A percentile compares a stretch with the other conserved stretches of the same genome.
Conservation (phyloP, 1,139 yeast species). For the Blastobotrys arbuscula region DNA sequence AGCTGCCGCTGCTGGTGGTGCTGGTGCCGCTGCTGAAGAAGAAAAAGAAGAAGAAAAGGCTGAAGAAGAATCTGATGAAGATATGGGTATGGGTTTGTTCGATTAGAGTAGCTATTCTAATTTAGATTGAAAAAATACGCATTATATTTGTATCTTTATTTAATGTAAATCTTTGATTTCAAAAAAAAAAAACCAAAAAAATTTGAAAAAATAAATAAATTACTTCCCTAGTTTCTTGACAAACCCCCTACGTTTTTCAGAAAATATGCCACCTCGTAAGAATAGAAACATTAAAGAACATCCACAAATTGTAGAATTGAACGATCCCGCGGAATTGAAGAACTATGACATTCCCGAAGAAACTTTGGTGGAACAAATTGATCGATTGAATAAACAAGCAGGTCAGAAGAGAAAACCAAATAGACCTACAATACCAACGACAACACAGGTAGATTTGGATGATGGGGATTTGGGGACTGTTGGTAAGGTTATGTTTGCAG, state of each 20-base stretch:
- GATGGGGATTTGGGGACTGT: constrained; percentile 23
- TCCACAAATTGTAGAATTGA: constrained; percentile 23
- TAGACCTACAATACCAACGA: neutral
- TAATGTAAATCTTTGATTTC: neutral
- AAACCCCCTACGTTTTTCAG: neutral
- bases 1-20: constrained; percentile 54
- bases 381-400: constrained; percentile 19
- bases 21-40: constrained; percentile 58
- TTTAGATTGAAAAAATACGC: neutral
- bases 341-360: constrained; percentile 22
- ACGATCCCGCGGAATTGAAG: constrained; percentile 19
- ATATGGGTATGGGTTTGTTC: constrained; percentile 38
- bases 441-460: constrained; percentile 10
- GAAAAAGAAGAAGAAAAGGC: constrained; percentile 34
- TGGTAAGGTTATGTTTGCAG: constrained; percentile 27
- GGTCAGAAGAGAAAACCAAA: neutral
- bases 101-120: constrained; percentile 32
- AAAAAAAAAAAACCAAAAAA: neutral
- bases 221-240: neutral
- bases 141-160: constrained; percentile 6
- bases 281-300: constrained; percentile 9
- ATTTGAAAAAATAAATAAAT: neutral
- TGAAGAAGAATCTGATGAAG: constrained; percentile 36
- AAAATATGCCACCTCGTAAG: constrained; percentile 6
- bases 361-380: constrained; percentile 30